Evolutionary conservation across 2,329 filamentous ascomycete genomes (phyloP).

Genomic region (Sporothrix mexicana): DNA sequence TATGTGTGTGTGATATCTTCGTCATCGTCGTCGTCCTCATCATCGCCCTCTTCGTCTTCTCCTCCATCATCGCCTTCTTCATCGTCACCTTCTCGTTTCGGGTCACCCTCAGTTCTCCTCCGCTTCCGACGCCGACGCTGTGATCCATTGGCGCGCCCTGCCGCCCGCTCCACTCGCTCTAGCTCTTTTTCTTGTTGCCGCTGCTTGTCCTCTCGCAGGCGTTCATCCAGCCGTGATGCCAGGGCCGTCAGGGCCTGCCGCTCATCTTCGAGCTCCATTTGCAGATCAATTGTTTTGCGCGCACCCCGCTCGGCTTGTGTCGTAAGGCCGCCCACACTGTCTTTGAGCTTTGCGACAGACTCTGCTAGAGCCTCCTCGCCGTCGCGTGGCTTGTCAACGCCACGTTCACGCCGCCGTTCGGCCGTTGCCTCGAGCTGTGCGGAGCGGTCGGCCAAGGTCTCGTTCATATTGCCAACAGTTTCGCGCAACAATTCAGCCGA

Average conservation of each 20-base stretch:
- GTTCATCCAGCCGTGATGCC: constrained; percentile 43
- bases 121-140: constrained; percentile 36
- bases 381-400: constrained; percentile 36
- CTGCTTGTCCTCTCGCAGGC: constrained; percentile 38
- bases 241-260: constrained; percentile 47
- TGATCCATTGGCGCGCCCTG: constrained; percentile 25
- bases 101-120: constrained; percentile 26
- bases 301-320: constrained; percentile 54
- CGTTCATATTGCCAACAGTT: constrained; percentile 56
- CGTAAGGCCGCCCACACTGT: constrained; percentile 52
- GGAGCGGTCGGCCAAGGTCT: constrained; percentile 48
- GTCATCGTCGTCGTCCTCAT: constrained; percentile 38
- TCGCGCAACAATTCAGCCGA: constrained; percentile 52
- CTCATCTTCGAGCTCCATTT: constrained; percentile 58
- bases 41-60: constrained; percentile 41
- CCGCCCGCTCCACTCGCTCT: no score
- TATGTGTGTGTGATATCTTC: constrained; percentile 37
- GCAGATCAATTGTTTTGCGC: constrained; percentile 57
- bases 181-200: constrained; percentile 26
- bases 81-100: constrained; percentile 27
- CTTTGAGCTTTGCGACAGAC: constrained; percentile 47
- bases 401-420: constrained; percentile 47
- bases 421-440: constrained; percentile 44
- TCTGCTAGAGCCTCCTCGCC: constrained; percentile 45
- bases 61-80: constrained; percentile 39